Conservation (phyloP, 1,284 basidiomycete genomes). For the Somion occarium region DNA sequence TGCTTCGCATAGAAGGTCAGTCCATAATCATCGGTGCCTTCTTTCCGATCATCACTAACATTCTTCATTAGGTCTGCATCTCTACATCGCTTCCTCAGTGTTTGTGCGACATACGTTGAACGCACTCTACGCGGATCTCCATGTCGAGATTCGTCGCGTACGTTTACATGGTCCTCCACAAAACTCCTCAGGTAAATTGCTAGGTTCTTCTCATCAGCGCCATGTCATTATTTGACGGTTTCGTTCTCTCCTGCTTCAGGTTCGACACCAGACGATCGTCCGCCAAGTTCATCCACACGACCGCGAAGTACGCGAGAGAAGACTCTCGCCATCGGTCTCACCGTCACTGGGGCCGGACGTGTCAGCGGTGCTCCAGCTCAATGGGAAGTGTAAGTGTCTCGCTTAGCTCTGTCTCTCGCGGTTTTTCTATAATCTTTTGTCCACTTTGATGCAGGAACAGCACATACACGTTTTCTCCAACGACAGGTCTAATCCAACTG, state of each 20-base stretch:
- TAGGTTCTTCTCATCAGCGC: too few species aligned
- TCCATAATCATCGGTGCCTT: not conserved
- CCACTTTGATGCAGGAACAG: constrained; percentile 46
- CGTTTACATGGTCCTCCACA: constrained; percentile 23
- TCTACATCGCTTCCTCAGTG: constrained; percentile 67
- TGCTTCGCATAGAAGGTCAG: constrained; percentile 64
- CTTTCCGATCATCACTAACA: not conserved
- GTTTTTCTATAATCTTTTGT: not conserved
- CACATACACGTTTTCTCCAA: constrained; percentile 70
- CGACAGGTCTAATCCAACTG: constrained; percentile 53
- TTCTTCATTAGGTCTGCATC: constrained; percentile 45
- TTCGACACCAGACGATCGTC: not conserved
- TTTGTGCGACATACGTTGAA: constrained; percentile 70
- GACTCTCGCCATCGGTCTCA: constrained; percentile 48
- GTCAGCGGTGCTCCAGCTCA: constrained; percentile 54
- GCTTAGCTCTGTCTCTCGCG: not conserved
- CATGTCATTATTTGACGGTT: constrained; percentile 1
- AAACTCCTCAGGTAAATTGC: not conserved
- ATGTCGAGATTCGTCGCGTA: constrained; percentile 44
- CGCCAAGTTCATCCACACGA: not conserved
- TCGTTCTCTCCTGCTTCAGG: constrained; percentile 8
- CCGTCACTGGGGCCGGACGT: constrained; percentile 51
- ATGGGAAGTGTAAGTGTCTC: constrained; percentile 62
- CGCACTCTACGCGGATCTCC: constrained; percentile 64
- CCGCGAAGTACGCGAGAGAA: constrained; percentile 35